Evolutionary conservation across 2,329 filamentous ascomycete genomes (phyloP).

Genomic region (Elsinoe arachidis): DNA sequence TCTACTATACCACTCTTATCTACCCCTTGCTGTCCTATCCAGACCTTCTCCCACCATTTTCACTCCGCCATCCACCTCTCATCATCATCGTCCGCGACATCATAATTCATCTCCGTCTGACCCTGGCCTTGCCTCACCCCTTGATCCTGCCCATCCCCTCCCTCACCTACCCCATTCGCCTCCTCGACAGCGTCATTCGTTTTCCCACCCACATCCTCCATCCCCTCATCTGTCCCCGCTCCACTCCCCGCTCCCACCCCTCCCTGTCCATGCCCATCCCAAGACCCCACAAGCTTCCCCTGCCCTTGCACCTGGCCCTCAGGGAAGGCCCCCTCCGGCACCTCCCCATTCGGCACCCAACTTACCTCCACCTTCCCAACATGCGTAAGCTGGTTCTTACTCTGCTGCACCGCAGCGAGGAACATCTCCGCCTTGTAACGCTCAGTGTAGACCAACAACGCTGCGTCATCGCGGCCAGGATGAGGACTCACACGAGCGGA

Average conservation of each 20-base stretch:
- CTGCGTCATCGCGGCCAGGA: conserved; percentile 29
- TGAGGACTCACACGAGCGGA: conserved; percentile 32
- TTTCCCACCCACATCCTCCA: conserved; percentile 17
- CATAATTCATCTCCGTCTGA: conserved; percentile 32
- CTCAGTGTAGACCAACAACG: conserved; percentile 36
- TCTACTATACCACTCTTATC: conserved; percentile 9
- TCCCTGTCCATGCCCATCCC: conserved; percentile 11
- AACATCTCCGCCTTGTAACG: conserved; percentile 55
- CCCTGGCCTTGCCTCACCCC: background rate
- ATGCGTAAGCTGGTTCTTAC: conserved; percentile 44
- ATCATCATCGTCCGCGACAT: conserved; percentile 43
- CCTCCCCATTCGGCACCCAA: conserved; percentile 47
- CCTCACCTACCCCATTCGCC: background rate
- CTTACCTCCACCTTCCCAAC: conserved; percentile 56
- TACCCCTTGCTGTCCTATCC: background rate
- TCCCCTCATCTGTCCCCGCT: background rate
- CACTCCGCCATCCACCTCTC: conserved; percentile 27
- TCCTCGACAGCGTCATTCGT: background rate
- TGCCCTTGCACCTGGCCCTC: conserved; percentile 39
- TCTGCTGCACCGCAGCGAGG: conserved; percentile 24
- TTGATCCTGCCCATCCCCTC: conserved; percentile 11
- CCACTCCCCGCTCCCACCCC: background rate
- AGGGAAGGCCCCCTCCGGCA: conserved; percentile 17
- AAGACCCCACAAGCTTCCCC: conserved; percentile 42
- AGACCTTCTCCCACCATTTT: background rate